Evolutionary conservation across 78 protist genomes (phyloP).

Genomic region (Paulinella micropora): DNA sequence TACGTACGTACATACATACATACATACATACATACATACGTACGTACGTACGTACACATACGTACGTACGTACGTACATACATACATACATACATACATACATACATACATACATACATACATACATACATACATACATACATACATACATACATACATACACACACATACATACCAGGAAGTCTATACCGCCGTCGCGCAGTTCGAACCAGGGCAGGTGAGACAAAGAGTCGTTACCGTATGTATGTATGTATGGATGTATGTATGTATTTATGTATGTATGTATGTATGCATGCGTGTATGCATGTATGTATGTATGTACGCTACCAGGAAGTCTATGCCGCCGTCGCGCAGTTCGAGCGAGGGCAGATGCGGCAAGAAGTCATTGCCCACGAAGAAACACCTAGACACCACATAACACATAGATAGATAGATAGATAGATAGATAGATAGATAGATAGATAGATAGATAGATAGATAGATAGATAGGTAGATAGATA

Average conservation of each 20-base stretch:
- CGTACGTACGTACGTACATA: not conserved
- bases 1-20: not conserved
- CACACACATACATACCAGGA: not conserved
- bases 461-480: too few species aligned
- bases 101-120: not conserved
- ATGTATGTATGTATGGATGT: not conserved
- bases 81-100: conserved; percentile 1
- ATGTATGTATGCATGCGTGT: not conserved
- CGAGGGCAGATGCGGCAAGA: conserved; percentile 93
- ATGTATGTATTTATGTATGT: not conserved
- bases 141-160: not conserved
- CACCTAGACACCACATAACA: too few species aligned
- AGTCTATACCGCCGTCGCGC: too few species aligned
- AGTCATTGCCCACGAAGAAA: conserved; percentile 98
- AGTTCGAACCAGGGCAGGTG: too few species aligned
- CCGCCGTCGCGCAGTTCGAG: conserved; percentile 35
- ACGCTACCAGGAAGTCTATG: conserved; percentile 15
- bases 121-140: not conserved
- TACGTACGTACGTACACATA: not conserved
- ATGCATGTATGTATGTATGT: too few species aligned
- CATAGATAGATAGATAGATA: too few species aligned
- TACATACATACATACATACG: not conserved
- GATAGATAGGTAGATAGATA: too few species aligned
- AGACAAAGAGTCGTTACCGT: too few species aligned
- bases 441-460: too few species aligned